These are phyloP conservation scores for Solanum rostratum DNA, from an alignment of 257 asterid species.

Conservation along the genomic window DNA sequence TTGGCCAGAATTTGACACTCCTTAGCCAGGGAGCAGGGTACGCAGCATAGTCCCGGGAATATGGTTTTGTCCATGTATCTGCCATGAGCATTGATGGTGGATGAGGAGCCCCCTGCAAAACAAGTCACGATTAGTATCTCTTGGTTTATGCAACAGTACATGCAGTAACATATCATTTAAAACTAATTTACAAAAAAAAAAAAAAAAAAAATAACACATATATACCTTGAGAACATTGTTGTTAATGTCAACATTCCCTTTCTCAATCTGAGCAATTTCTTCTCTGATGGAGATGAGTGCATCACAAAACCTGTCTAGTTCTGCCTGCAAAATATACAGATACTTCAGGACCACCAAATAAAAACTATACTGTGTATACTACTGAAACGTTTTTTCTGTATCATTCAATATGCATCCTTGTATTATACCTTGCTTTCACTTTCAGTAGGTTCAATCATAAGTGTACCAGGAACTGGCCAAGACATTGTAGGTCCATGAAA, in stretches of 20 bases:
- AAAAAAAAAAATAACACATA: background rate
- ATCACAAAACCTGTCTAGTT: slow-evolving; percentile 89
- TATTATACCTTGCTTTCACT: slow-evolving; percentile 94
- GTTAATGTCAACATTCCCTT: slow-evolving; percentile 66
- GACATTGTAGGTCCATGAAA: slow-evolving; percentile 98
- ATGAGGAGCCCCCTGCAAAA: slow-evolving; percentile 88
- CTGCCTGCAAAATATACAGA: slow-evolving; percentile 47
- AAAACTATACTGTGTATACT: background rate
- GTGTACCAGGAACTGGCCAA: slow-evolving; percentile 98
- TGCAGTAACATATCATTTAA: background rate
- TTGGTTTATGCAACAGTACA: background rate
- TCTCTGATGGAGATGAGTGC: slow-evolving; percentile 88
- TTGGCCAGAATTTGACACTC: slow-evolving; percentile 95
- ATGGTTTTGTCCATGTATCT: slow-evolving; percentile 87
- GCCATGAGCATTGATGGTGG: slow-evolving; percentile 98
- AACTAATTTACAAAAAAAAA: background rate
- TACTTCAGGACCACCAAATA: background rate
- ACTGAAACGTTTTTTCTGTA: background rate
- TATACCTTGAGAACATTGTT: slow-evolving; percentile 92
- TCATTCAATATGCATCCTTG: background rate
- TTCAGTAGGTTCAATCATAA: slow-evolving; percentile 96
- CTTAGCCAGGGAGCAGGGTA: slow-evolving; percentile 96
- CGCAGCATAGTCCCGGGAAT: slow-evolving; percentile 94
- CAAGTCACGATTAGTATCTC: slow-evolving; percentile 9
- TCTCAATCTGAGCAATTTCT: slow-evolving; percentile 80